Evolutionary conservation across 768 basidiomycete genomes (phyloP).

Genomic region (Ramaria rubella): DNA sequence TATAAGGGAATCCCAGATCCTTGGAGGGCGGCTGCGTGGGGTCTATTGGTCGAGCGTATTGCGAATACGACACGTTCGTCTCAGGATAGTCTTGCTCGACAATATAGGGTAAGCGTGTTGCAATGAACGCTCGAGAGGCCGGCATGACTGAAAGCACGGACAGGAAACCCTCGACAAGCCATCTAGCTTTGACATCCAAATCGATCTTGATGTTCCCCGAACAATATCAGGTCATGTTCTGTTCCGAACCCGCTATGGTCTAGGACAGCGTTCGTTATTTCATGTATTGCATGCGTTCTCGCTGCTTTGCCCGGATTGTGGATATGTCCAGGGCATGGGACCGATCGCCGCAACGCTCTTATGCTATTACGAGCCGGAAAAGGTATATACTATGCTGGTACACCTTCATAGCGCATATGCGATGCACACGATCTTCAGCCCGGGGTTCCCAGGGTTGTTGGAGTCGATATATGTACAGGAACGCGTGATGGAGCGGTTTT

Average conservation of each 20-base stretch:
- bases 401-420: slow-evolving; percentile 84
- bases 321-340: slow-evolving; percentile 99
- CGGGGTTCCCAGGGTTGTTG: slow-evolving; percentile 92
- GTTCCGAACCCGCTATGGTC: slow-evolving; percentile 93
- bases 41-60: slow-evolving; percentile 58
- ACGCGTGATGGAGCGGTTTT: slow-evolving; percentile 73
- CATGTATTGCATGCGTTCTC: slow-evolving; percentile 93
- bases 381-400: slow-evolving; percentile 76
- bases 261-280: slow-evolving; percentile 92
- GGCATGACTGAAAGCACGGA: slow-evolving; percentile 36
- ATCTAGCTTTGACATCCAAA: slow-evolving; percentile 90
- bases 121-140: slow-evolving; percentile 13
- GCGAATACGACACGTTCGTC: slow-evolving; percentile 24
- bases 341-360: slow-evolving; percentile 92
- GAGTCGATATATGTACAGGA: slow-evolving; percentile 98
- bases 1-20: slow-evolving; percentile 97
- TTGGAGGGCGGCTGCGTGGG: slow-evolving; percentile 93
- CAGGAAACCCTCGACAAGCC: slow-evolving; percentile 66
- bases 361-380: slow-evolving; percentile 89
- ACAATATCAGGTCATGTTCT: slow-evolving; percentile 93
- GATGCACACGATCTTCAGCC: slow-evolving; percentile 84
- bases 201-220: slow-evolving; percentile 94
- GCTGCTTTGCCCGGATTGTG: slow-evolving; percentile 74
- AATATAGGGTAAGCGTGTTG: slow-evolving; percentile 20
- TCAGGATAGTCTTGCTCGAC: slow-evolving; percentile 29